Percentiles rank a stretch among this genome's conserved stretches.
These are phyloP conservation scores for Rhinocladiella similis DNA, from an alignment of 2,329 filamentous ascomycete species.

Conservation along the genomic window DNA sequence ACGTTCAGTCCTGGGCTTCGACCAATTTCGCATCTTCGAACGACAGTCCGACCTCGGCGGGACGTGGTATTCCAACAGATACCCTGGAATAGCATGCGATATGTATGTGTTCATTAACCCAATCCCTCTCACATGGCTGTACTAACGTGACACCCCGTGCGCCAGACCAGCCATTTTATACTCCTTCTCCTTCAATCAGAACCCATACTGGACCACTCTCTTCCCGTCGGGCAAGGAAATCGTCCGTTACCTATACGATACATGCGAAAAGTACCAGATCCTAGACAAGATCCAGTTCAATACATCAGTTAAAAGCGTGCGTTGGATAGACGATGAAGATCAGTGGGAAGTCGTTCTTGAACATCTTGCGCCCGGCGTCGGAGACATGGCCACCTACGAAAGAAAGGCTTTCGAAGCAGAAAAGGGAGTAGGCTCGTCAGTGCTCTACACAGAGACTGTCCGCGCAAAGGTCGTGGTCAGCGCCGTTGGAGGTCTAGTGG, in stretches of 20 bases:
- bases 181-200: slow-evolving; percentile 57
- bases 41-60: slow-evolving; percentile 59
- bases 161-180: slow-evolving; percentile 56
- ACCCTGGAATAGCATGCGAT: slow-evolving; percentile 61
- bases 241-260: slow-evolving; percentile 52
- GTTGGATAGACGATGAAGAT: slow-evolving; percentile 55
- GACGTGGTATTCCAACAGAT: slow-evolving; percentile 65
- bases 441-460: slow-evolving; percentile 52
- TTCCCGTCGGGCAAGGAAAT: slow-evolving; percentile 53
- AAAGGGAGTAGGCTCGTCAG: slow-evolving; percentile 49
- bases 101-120: slow-evolving; percentile 37
- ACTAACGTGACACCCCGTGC: background rate
- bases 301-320: slow-evolving; percentile 55
- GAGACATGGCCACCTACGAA: slow-evolving; percentile 53
- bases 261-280: slow-evolving; percentile 53
- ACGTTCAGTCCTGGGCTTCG: slow-evolving; percentile 57
- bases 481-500: slow-evolving; percentile 57
- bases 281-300: slow-evolving; percentile 60
- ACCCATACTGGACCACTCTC: slow-evolving; percentile 52
- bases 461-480: slow-evolving; percentile 57
- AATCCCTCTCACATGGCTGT: background rate
- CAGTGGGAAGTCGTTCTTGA: slow-evolving; percentile 57
- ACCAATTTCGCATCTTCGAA: slow-evolving; percentile 63
- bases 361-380: slow-evolving; percentile 53
- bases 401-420: slow-evolving; percentile 44